A percentile compares a stretch with the other conserved stretches of the same genome.
Evolutionary conservation across 2,329 filamentous ascomycete genomes (phyloP).

Genomic region (Pseudogymnoascus sp.): DNA sequence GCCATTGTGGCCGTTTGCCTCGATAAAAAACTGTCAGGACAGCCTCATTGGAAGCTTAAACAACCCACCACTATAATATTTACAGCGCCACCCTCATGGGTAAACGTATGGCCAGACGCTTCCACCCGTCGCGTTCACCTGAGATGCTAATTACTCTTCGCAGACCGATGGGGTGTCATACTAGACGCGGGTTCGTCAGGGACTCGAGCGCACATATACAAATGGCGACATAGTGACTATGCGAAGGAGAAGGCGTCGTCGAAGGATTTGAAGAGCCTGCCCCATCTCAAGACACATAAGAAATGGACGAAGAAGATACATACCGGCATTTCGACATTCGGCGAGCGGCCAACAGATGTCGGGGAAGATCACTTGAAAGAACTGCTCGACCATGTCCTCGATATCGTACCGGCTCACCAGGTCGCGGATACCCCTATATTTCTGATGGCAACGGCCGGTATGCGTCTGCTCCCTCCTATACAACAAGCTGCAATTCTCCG

Average conservation of each 20-base stretch:
- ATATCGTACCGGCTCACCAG: conserved; percentile 66
- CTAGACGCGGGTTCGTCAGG: conserved; percentile 97
- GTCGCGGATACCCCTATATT: conserved; percentile 84
- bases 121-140: not conserved
- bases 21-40: not conserved
- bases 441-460: conserved; percentile 89
- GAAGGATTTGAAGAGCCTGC: conserved; percentile 58
- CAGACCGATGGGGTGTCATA: conserved; percentile 79
- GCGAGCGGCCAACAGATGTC: conserved; percentile 63
- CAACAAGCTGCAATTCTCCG: conserved; percentile 66
- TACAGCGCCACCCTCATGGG: conserved; percentile 1
- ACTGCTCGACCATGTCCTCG: conserved; percentile 72
- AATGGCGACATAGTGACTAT: conserved; percentile 71
- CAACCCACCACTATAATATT: not conserved
- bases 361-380: conserved; percentile 73
- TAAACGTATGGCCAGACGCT: not conserved
- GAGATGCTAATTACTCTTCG: not conserved
- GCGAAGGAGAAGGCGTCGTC: conserved; percentile 53
- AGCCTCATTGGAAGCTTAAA: not conserved
- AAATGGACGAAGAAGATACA: conserved; percentile 90
- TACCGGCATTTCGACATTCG: conserved; percentile 87
- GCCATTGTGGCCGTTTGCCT: not conserved
- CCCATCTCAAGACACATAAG: conserved; percentile 73
- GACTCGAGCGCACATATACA: conserved; percentile 88
- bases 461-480: conserved; percentile 69